Conservation (phyloP, 2,329 filamentous ascomycete genomes). For the Trichoderma atroviride region DNA sequence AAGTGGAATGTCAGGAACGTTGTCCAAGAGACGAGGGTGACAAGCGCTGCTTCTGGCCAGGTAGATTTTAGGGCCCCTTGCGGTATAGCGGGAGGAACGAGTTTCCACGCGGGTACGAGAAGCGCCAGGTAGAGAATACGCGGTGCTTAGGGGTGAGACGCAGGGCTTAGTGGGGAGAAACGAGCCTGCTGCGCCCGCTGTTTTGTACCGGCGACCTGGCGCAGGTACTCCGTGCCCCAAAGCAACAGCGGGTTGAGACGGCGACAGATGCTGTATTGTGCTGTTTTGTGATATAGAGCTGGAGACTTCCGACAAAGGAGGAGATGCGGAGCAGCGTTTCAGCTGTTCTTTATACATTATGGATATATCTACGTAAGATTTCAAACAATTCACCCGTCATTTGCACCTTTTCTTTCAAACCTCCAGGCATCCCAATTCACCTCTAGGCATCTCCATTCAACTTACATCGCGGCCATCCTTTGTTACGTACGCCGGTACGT, state of each 20-base stretch:
- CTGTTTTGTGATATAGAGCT: not conserved
- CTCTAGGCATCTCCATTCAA: constrained; percentile 8
- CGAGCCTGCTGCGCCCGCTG: not conserved
- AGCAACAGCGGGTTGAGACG: not conserved
- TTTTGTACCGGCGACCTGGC: constrained; percentile 1
- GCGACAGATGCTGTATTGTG: not conserved
- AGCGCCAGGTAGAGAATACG: constrained; percentile 9
- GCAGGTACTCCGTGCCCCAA: constrained; percentile 3
- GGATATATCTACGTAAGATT: not conserved
- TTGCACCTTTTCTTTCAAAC: not conserved
- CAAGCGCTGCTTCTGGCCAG: constrained; percentile 21
- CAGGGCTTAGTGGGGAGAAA: constrained; percentile 4
- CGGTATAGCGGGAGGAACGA: constrained; percentile 13
- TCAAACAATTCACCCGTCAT: not conserved
- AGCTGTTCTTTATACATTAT: not conserved
- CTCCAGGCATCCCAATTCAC: not conserved
- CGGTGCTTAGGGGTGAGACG: not conserved
- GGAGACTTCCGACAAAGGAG: not conserved
- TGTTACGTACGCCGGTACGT: constrained; percentile 32
- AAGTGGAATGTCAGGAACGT: constrained; percentile 24
- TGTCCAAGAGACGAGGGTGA: constrained; percentile 26
- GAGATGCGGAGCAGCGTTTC: not conserved
- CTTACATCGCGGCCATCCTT: not conserved
- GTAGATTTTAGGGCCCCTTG: constrained; percentile 21
- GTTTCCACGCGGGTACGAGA: not conserved